A percentile compares a stretch with the other conserved stretches of the same genome.
These are phyloP conservation scores for Naganishia onofrii DNA, from an alignment of 768 basidiomycete species.

Conservation along the genomic window DNA sequence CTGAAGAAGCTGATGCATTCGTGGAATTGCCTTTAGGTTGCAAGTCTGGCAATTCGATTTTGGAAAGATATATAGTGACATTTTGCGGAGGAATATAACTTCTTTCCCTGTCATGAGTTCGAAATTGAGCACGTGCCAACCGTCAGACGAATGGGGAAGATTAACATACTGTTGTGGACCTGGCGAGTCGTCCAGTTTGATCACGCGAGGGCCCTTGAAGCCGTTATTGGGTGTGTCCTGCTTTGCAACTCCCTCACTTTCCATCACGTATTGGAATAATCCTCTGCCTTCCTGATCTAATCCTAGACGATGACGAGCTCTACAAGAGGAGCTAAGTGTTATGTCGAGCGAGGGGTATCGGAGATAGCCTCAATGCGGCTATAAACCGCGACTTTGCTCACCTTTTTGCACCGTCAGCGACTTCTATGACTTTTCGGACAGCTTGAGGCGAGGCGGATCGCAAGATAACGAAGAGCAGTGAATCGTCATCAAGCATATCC, in stretches of 20 bases:
- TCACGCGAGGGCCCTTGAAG: slow-evolving; percentile 40
- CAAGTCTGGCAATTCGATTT: slow-evolving; percentile 50
- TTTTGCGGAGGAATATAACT: slow-evolving; percentile 42
- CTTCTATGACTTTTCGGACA: slow-evolving; percentile 43
- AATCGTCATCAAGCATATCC: slow-evolving; percentile 11
- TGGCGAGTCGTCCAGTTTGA: slow-evolving; percentile 44
- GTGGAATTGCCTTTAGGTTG: slow-evolving; percentile 30
- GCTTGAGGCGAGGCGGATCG: slow-evolving; percentile 39
- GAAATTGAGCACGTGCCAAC: background rate
- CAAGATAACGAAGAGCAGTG: slow-evolving; percentile 47
- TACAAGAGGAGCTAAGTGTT: background rate
- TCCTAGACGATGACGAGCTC: slow-evolving; percentile 47
- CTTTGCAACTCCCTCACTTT: slow-evolving; percentile 36
- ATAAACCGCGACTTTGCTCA: slow-evolving; percentile 16
- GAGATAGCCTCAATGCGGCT: too few species aligned
- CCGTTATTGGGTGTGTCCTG: slow-evolving; percentile 8
- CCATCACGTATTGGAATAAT: slow-evolving; percentile 49
- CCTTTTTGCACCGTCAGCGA: slow-evolving; percentile 47
- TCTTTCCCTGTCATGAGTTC: background rate
- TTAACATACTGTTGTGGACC: background rate
- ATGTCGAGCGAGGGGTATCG: too few species aligned
- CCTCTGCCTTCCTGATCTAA: slow-evolving; percentile 34
- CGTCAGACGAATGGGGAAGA: background rate
- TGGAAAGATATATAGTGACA: slow-evolving; percentile 48
- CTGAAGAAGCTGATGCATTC: background rate